These are phyloP conservation scores for Lithospermum erythrorhizon DNA, from an alignment of 257 asterid species.

Conservation along the genomic window DNA sequence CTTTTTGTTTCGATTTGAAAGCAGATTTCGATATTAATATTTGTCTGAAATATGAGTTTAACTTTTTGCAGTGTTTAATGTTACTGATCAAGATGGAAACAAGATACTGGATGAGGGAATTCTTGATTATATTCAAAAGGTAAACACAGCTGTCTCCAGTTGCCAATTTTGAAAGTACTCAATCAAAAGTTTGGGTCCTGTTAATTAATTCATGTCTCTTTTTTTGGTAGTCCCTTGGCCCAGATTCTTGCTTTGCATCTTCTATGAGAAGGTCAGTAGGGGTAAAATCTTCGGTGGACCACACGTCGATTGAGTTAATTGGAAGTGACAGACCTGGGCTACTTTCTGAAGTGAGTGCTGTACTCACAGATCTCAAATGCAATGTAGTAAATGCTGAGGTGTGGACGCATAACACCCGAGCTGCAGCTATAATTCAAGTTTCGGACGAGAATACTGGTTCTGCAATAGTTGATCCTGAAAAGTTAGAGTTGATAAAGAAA, in stretches of 20 bases:
- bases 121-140: conserved; percentile 17
- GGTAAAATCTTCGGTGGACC: conserved; percentile 36
- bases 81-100: conserved; percentile 21
- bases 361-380: conserved; percentile 60
- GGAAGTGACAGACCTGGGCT: conserved; percentile 79
- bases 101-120: conserved; percentile 16
- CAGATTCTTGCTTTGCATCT: conserved; percentile 16
- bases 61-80: conserved; percentile 19
- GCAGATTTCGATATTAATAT: neutral
- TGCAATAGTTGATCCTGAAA: conserved; percentile 41
- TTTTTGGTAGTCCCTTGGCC: conserved; percentile 15
- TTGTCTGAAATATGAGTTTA: neutral
- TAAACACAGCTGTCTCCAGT: conserved; percentile 5
- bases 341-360: conserved; percentile 79
- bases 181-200: neutral
- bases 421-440: conserved; percentile 72
- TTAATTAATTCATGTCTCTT: too few relatives aligned
- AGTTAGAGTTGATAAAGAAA: conserved; percentile 36
- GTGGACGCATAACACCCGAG: conserved; percentile 84
- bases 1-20: neutral
- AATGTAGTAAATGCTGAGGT: conserved; percentile 72
- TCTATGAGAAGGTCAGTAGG: conserved; percentile 62
- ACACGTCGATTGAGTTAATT: conserved; percentile 61
- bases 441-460: conserved; percentile 47
- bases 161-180: neutral